These are phyloP conservation scores for Schrenkiella parvula DNA, from an alignment of 345 rosid species.

Conservation along the genomic window DNA sequence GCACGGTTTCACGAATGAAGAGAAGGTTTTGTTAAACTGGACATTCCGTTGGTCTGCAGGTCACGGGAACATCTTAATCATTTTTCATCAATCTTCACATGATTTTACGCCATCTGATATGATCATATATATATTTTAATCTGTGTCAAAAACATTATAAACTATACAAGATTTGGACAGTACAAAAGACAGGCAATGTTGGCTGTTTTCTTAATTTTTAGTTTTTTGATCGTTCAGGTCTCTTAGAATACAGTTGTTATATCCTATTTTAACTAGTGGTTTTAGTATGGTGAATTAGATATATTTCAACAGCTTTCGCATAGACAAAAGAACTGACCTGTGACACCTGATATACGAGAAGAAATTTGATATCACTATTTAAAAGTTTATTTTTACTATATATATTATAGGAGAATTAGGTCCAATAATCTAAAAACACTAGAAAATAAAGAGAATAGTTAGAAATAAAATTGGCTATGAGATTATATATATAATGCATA, in stretches of 20 bases:
- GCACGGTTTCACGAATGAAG: conserved; percentile 11
- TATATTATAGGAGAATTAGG: too few species aligned
- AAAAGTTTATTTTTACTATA: not conserved
- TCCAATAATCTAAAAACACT: too few species aligned
- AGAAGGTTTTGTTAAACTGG: conserved; percentile 13
- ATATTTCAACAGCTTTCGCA: not conserved
- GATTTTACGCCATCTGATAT: conserved; percentile 10
- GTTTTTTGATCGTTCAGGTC: not conserved
- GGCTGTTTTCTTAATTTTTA: not conserved
- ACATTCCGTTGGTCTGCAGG: conserved; percentile 30
- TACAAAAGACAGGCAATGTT: conserved; percentile 1
- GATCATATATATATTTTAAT: not conserved
- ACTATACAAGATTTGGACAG: conserved; percentile 12
- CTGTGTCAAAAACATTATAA: not conserved
- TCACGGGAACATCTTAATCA: conserved; percentile 29
- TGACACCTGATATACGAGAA: not conserved
- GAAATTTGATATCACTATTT: not conserved
- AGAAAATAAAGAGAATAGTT: too few species aligned
- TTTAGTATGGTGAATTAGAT: not conserved
- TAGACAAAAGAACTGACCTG: not conserved
- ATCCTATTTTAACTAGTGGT: not conserved
- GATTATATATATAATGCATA: too few species aligned
- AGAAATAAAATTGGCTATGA: too few species aligned
- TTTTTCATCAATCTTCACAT: conserved; percentile 25
- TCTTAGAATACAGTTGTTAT: not conserved